Base-by-base conservation (phyloP, 1,139 yeast genomes). In the Scheffersomyces stambukii region DNA sequence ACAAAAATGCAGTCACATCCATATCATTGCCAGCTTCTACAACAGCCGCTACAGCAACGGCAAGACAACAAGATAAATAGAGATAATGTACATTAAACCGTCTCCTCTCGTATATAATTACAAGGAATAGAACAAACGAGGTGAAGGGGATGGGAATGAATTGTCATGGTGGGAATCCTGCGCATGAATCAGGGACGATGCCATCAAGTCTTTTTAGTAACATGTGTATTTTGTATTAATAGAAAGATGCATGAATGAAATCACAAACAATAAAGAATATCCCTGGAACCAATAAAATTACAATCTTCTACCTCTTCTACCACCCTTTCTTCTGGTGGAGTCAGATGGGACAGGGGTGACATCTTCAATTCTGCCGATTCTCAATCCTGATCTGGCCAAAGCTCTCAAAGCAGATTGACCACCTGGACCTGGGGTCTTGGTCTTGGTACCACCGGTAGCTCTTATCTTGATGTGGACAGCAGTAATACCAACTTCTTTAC, bases 371-470 rank as follows among this genome's bases (percentile, higher is more conserved):
- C 99, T 89, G 63, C 99, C 99, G 55, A 93, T 91, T 82, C 95
- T 88, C 75, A 93, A 81, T 69, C 99, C 99, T 50, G 97, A 88
- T 81, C 99, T 89, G 62, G 99, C 99, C 64, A 93, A 78, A 62
- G 99, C 99, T 79, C 98, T 89, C 66, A 93, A 78, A 70, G 99
- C 99, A 49, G 97, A 84, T 79, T 91, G 98, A 76, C 97, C 98
- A 85, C 99, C 99, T 75, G 99, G 99, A 77, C 99, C 99, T 71
- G 98, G 99, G 69, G 99, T 89, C 86, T 93, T 93, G 74, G 98
- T 85, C 70, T 85, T 88, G 57, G 98, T 93, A 81, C 99, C 99
- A 81, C 99, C 99, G 54, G 97, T 89, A 66, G 96, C 99, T 85
- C 98, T 88, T 73, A 93, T 81, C 80, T 93, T 93, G 70, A 93